Evolutionary conservation across 306 rosid genomes (phyloP).

Genomic region (Acmispon strigosus): DNA sequence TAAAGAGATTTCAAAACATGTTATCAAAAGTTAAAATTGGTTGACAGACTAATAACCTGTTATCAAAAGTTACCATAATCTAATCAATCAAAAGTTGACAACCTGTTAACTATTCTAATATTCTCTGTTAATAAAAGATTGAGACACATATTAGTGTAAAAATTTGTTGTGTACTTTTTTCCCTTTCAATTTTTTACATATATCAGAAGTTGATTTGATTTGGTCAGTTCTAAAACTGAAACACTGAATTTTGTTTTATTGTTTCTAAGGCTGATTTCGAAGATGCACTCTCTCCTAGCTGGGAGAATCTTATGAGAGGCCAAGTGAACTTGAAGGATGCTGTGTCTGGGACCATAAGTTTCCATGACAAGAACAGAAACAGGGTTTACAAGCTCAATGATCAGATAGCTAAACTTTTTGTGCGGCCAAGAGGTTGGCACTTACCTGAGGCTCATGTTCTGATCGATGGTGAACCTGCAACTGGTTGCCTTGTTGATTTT

Average conservation of each 20-base stretch:
- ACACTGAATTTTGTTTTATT: not conserved
- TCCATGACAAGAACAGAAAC: constrained; percentile 68
- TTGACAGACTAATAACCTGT: not conserved
- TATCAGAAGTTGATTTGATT: not conserved
- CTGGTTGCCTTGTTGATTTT: constrained; percentile 84
- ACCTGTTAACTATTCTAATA: no score
- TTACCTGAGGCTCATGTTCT: constrained; percentile 79
- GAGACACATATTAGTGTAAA: not conserved
- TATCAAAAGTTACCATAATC: no score
- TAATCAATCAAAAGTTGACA: not conserved
- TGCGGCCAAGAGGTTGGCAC: constrained; percentile 94
- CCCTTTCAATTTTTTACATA: no score
- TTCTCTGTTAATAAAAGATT: not conserved
- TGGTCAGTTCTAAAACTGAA: not conserved
- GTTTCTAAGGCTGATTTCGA: constrained; percentile 74
- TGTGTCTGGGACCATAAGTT: constrained; percentile 71
- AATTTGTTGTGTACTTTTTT: no score
- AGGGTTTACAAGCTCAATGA: constrained; percentile 76
- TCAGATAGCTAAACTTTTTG: constrained; percentile 75
- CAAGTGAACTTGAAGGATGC: constrained; percentile 90
- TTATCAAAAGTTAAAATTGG: no score
- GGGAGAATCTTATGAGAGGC: constrained; percentile 88
- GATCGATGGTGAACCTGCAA: constrained; percentile 82
- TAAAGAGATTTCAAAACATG: no score
- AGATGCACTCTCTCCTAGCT: constrained; percentile 91